Conservation (phyloP, 345 rosid genomes). For the Citrus sp. region DNA sequence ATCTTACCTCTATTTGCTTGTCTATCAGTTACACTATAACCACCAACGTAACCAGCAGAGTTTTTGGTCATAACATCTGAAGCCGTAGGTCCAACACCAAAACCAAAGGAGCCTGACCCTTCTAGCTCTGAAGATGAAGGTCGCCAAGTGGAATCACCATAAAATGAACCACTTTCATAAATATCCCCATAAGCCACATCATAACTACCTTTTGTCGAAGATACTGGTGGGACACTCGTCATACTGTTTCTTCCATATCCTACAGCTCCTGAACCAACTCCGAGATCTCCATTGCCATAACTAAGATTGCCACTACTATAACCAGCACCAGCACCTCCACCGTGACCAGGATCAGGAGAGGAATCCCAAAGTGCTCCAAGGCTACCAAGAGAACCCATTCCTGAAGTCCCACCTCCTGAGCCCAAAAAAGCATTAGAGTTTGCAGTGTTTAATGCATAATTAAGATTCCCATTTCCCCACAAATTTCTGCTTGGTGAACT, state of each 20-base stretch:
- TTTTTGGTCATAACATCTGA: conserved; percentile 45
- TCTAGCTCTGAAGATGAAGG: conserved; percentile 41
- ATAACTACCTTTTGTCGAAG: conserved; percentile 38
- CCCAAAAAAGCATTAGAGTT: conserved; percentile 34
- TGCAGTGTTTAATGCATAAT: conserved; percentile 44
- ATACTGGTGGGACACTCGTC: conserved; percentile 17
- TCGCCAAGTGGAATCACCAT: conserved; percentile 49
- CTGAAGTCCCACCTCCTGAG: conserved; percentile 49
- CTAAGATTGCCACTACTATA: conserved; percentile 29
- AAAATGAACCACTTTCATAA: conserved; percentile 32
- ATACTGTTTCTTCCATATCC: conserved; percentile 48
- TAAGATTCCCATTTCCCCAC: conserved; percentile 59
- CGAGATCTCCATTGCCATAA: conserved; percentile 34
- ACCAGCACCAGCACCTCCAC: conserved; percentile 30
- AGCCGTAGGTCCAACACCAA: conserved; percentile 45
- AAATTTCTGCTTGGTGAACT: conserved; percentile 46
- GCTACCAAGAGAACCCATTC: conserved; percentile 48
- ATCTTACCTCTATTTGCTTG: conserved; percentile 58
- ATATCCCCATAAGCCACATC: conserved; percentile 34
- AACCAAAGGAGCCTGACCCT: conserved; percentile 42
- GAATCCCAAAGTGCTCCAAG: conserved; percentile 64
- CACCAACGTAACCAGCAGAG: conserved; percentile 50
- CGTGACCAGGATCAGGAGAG: conserved; percentile 31
- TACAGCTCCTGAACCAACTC: conserved; percentile 33
- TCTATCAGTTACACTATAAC: conserved; percentile 52